Conservation (phyloP, 225 moss, liverwort and hornwort species). For the Physcomitrellopsis africana region DNA sequence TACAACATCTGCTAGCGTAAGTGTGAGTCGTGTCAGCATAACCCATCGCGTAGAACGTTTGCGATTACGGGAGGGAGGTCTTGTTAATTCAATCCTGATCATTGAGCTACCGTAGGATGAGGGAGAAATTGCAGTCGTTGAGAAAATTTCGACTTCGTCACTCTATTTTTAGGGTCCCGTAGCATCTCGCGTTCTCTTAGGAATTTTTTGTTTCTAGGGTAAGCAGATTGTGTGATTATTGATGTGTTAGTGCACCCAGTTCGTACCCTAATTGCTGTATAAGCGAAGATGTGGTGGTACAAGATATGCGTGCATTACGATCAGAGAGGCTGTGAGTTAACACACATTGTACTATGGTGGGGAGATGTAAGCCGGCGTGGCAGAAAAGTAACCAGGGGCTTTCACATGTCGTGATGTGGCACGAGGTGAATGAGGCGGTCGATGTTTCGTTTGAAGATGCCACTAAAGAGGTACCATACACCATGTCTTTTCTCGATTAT, state of each 20-base stretch:
- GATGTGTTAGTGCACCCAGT: slow-evolving; percentile 2
- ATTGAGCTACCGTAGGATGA: slow-evolving; percentile 3
- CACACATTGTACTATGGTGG: slow-evolving; percentile 53
- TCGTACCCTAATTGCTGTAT: slow-evolving; percentile 19
- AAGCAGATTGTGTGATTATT: slow-evolving; percentile 20
- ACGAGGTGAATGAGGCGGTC: slow-evolving; percentile 51
- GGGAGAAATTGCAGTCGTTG: slow-evolving; percentile 20
- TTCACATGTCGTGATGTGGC: slow-evolving; percentile 65
- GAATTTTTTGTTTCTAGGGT: slow-evolving; percentile 18
- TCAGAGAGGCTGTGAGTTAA: slow-evolving; percentile 36
- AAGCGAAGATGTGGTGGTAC: slow-evolving; percentile 43
- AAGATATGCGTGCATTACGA: slow-evolving; percentile 35
- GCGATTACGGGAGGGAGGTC: background rate
- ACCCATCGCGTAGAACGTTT: slow-evolving; percentile 1
- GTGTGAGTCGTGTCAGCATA: background rate
- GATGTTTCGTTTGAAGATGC: slow-evolving; percentile 58
- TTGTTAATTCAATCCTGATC: slow-evolving; percentile 14
- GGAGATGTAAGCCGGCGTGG: slow-evolving; percentile 52
- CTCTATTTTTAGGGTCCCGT: background rate
- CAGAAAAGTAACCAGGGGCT: slow-evolving; percentile 40
- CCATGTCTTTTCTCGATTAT: background rate
- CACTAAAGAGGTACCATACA: slow-evolving; percentile 45
- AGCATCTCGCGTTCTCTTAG: background rate
- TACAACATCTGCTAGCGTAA: background rate
- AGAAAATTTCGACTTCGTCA: background rate